Base-by-base conservation (phyloP, 2,329 filamentous ascomycete genomes). In the Rosellinia necatrix region DNA sequence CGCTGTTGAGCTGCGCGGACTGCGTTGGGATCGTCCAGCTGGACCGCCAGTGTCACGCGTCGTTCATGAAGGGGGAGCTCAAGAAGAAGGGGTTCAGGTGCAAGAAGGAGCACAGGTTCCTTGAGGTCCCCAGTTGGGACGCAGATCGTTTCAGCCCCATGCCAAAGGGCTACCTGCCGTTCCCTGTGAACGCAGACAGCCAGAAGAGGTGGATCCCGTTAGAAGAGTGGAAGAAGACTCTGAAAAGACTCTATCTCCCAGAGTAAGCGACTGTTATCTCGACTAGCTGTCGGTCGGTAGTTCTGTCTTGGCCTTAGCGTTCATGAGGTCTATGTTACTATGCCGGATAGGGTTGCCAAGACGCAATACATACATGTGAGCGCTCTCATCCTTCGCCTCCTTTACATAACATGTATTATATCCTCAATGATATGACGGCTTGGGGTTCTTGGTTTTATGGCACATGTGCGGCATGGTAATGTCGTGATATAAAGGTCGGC, bases 1-100 rank as follows among this genome's bases (percentile, higher is more conserved):
- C 64, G 6, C 46, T 70, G 15, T 62, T 64, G 41, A 62, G 53
- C n/a, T 70, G 67, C 49, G 66, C 64, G 15, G 68, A 70, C 40
- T 69, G 67, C 46, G 55, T 66, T 6, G 65, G 64, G 19, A 41
- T 48, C 27, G 25, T 61, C 7, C 60, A 67, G 43, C 53, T 70
- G 2, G 59, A 63, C 46, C 29, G 32, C 3, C 59, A 50, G 7
- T 70, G 68, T 53, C 51, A 68, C 22, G 59, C 52, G 24, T 38
- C 56, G 19, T 58, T 66, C 13, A 37, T 50, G 27, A 56, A 48
- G 12, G 68, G 58, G 15, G 53, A 66, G 41, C 49, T 67, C 5
- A 42, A 51, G 22, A 53, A 47, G 35, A 64, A 58, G 8, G 60
- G 62, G 3, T 27, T 65, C 19, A 57, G 30, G 27, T 68, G 68